A percentile compares a stretch with the other conserved stretches of the same genome.
These are phyloP conservation scores for Lathyrus tuberosus DNA, from an alignment of 306 rosid genomes.

Conservation along the genomic window DNA sequence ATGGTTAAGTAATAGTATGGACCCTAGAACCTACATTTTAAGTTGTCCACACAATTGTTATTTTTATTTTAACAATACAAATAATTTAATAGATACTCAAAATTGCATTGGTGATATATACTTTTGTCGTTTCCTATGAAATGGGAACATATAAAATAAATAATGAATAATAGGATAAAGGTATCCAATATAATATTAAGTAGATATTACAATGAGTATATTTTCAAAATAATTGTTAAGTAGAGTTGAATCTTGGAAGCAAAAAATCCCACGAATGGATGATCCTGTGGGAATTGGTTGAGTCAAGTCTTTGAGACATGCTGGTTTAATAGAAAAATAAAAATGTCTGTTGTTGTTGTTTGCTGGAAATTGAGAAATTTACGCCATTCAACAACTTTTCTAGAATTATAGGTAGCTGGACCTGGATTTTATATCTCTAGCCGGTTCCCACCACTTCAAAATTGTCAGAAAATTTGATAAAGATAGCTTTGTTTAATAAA, in stretches of 20 bases:
- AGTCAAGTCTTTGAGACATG: conserved; percentile 31
- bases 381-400: conserved; percentile 18
- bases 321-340: conserved; percentile 5
- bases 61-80: neutral
- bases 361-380: conserved; percentile 29
- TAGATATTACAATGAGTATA: neutral
- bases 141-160: conserved; percentile 32
- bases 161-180: conserved; percentile 37
- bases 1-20: conserved; percentile 16
- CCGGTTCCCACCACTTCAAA: conserved; percentile 34
- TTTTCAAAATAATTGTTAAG: conserved; percentile 19
- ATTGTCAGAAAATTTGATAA: neutral
- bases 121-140: conserved; percentile 37
- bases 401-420: conserved; percentile 29
- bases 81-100: conserved; percentile 30
- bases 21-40: conserved; percentile 35
- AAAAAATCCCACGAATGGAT: conserved; percentile 29
- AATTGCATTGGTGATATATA: conserved; percentile 14
- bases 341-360: conserved; percentile 13
- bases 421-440: conserved; percentile 11
- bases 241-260: conserved; percentile 35
- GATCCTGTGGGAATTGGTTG: conserved; percentile 39
- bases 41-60: conserved; percentile 18
- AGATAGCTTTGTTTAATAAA: too few relatives aligned
- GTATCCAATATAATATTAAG: conserved; percentile 3